phyloP scores from a whole-genome alignment of 2,329 filamentous ascomycete genomes.

The Leptographium lundbergii region DNA sequence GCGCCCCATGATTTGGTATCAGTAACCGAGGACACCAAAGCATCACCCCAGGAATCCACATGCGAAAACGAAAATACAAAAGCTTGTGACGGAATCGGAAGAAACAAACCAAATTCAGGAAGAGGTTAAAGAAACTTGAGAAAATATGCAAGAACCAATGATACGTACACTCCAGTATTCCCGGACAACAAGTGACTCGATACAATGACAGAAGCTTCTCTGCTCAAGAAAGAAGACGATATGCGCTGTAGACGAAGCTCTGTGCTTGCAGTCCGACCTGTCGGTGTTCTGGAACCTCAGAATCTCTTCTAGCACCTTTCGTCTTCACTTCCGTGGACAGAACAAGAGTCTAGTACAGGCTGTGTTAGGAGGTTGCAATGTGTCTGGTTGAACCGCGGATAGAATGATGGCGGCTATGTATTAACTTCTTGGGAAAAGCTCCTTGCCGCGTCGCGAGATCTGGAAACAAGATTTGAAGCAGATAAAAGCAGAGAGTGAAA shows the following conservation, averaged over 20 bases:
- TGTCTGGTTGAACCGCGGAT: background rate
- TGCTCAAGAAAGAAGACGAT: constrained; percentile 21
- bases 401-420: background rate
- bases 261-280: constrained; percentile 40
- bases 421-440: background rate
- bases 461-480: background rate
- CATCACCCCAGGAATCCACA: background rate
- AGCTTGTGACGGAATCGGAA: constrained; percentile 10
- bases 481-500: background rate
- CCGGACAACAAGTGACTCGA: constrained; percentile 14
- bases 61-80: constrained; percentile 3
- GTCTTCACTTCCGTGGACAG: background rate
- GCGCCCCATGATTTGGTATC: constrained; percentile 9
- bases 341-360: constrained; percentile 3
- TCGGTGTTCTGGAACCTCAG: background rate
- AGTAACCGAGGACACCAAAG: constrained; percentile 11
- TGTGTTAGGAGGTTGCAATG: background rate
- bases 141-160: constrained; percentile 20
- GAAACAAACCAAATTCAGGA: constrained; percentile 10
- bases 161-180: constrained; percentile 43
- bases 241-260: constrained; percentile 45
- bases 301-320: background rate
- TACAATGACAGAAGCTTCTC: constrained; percentile 8
- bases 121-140: constrained; percentile 12
- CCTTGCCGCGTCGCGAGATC: background rate